phyloP scores from a whole-genome alignment of 352 stramenopile genomes.

The Phytophthora multivora region DNA sequence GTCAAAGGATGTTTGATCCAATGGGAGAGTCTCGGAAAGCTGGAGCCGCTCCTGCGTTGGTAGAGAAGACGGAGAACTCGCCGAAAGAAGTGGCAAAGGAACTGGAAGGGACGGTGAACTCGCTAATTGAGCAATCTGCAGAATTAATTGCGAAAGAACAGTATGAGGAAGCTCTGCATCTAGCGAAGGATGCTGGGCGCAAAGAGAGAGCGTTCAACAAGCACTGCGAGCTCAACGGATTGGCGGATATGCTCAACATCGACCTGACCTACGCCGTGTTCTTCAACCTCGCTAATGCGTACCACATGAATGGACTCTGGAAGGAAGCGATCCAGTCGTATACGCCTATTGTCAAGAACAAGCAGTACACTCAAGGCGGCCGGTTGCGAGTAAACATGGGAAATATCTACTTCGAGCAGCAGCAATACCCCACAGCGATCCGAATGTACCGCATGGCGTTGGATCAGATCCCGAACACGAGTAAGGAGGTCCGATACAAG shows the following conservation, averaged over 20 bases:
- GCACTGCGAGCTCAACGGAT: constrained; percentile 87
- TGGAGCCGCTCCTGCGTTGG: constrained; percentile 75
- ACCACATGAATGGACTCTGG: constrained; percentile 94
- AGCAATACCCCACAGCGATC: constrained; percentile 94
- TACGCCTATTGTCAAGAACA: constrained; percentile 96
- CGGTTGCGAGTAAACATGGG: constrained; percentile 97
- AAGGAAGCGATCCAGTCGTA: constrained; percentile 96
- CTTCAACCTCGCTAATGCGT: constrained; percentile 95
- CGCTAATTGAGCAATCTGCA: constrained; percentile 92
- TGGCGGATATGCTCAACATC: constrained; percentile 92
- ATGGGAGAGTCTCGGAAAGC: constrained; percentile 87
- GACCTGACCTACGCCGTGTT: constrained; percentile 95
- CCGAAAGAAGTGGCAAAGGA: constrained; percentile 92
- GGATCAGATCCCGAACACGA: constrained; percentile 94
- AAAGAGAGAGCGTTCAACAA: constrained; percentile 93
- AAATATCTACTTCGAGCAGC: constrained; percentile 97
- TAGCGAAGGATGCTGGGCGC: constrained; percentile 84
- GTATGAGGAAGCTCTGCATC: constrained; percentile 87
- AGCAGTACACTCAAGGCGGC: constrained; percentile 92
- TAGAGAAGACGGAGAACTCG: constrained; percentile 92
- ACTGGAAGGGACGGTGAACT: constrained; percentile 92
- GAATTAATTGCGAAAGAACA: constrained; percentile 76
- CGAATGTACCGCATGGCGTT: constrained; percentile 98
- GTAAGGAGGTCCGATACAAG: constrained; percentile 95
- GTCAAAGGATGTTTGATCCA: constrained; percentile 89